Conservation (phyloP, 257 asterid genomes). For the Lycium ferocissimum region DNA sequence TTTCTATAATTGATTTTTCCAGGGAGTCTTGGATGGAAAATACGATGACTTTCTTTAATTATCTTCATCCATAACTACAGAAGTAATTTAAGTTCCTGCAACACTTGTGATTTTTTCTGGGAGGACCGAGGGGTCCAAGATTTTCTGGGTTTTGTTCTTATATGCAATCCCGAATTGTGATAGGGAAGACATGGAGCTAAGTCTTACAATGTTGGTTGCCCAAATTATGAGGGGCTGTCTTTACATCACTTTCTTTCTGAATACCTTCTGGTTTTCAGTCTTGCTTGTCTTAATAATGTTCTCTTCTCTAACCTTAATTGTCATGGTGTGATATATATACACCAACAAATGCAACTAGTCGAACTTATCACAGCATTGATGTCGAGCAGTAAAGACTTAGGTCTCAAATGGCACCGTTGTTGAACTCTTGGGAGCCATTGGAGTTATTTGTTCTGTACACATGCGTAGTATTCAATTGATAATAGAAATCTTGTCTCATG, state of each 20-base stretch:
- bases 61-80: conserved; percentile 54
- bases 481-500: not conserved
- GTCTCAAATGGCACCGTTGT: not conserved
- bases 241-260: not conserved
- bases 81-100: conserved; percentile 65
- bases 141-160: conserved; percentile 38
- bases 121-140: conserved; percentile 44
- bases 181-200: conserved; percentile 46
- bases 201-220: conserved; percentile 42
- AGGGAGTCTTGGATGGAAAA: conserved; percentile 96
- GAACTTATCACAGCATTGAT: not conserved
- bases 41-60: conserved; percentile 62
- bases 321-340: not conserved
- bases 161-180: conserved; percentile 45
- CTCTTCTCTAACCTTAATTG: not conserved
- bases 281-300: not conserved
- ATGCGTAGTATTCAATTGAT: not conserved
- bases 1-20: conserved; percentile 10
- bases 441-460: not conserved
- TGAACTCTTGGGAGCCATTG: not conserved
- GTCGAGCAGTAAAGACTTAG: not conserved
- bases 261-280: not conserved
- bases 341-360: not conserved
- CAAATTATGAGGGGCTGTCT: not conserved
- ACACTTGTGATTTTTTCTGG: conserved; percentile 40